Conservation (phyloP, 345 rosid genomes). For the Cardiospermum halicacabum region DNA sequence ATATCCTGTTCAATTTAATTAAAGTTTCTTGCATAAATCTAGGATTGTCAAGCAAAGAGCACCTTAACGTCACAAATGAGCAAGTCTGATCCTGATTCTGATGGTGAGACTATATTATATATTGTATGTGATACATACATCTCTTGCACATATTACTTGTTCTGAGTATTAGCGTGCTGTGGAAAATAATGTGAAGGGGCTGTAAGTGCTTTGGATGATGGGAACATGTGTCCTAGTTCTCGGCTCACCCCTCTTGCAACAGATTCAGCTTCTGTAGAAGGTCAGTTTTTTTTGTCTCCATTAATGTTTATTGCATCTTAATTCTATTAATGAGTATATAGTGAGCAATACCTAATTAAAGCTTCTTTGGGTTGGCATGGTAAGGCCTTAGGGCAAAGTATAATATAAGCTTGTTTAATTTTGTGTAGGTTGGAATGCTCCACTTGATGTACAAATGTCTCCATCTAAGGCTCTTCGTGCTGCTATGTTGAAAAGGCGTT, state of each 20-base stretch:
- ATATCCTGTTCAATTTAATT: background rate
- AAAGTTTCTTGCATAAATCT: conserved; percentile 10
- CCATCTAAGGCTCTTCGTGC: conserved; percentile 80
- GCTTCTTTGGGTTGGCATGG: no score
- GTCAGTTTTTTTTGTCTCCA: conserved; percentile 31
- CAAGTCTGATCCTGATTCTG: conserved; percentile 63
- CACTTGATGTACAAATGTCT: conserved; percentile 47
- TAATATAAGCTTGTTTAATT: background rate
- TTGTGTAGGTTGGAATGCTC: conserved; percentile 37
- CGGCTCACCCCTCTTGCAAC: conserved; percentile 30
- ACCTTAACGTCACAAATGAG: conserved; percentile 33
- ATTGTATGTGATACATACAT: conserved; percentile 11
- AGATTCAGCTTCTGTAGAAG: conserved; percentile 40
- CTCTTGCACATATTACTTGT: conserved; percentile 13
- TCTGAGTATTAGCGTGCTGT: conserved; percentile 21
- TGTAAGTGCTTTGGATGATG: conserved; percentile 57
- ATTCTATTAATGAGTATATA: no score
- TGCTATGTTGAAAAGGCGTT: conserved; percentile 67
- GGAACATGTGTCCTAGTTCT: conserved; percentile 39
- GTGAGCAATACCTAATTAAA: background rate
- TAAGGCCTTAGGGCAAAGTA: background rate
- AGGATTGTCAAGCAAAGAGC: conserved; percentile 45
- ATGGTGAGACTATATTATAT: conserved; percentile 51
- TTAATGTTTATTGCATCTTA: no score
- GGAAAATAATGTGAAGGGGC: conserved; percentile 42